A percentile compares a stretch with the other conserved stretches of the same genome.
Conservation (phyloP, 2,329 filamentous ascomycete species). For the Juglanconis oblonga region DNA sequence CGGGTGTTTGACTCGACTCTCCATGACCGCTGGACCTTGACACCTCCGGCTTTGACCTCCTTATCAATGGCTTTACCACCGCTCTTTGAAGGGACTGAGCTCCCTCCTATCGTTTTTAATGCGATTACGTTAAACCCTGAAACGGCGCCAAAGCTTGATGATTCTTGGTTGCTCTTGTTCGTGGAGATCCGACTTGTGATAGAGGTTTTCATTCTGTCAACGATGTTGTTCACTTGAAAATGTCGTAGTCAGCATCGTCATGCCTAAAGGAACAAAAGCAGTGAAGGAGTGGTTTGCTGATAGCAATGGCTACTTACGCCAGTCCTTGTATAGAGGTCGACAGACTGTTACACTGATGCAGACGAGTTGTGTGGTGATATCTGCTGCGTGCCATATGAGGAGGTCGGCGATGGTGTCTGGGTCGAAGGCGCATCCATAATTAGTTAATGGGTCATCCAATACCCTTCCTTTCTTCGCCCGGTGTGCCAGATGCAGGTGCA, state of each 20-base stretch:
- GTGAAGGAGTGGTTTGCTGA: not conserved
- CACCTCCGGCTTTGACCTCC: not conserved
- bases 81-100: not conserved
- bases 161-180: not conserved
- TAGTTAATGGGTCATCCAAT: no score
- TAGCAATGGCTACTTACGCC: not conserved
- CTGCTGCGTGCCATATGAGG: conserved; percentile 14
- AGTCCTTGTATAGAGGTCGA: conserved; percentile 17
- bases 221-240: conserved; percentile 6
- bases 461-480: no score
- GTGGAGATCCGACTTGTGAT: not conserved
- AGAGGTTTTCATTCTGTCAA: not conserved
- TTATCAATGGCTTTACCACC: not conserved
- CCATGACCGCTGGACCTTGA: not conserved
- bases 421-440: no score
- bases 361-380: conserved; percentile 12
- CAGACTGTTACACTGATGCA: conserved; percentile 15
- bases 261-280: not conserved
- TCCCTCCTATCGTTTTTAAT: conserved; percentile 13
- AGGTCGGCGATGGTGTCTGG: conserved; percentile 10
- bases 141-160: not conserved
- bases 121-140: not conserved
- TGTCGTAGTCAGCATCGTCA: not conserved
- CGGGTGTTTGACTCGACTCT: not conserved
- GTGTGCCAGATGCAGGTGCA: no score